Conservation (phyloP, 1,139 yeast species). For the Martiniozyma asiatica region DNA sequence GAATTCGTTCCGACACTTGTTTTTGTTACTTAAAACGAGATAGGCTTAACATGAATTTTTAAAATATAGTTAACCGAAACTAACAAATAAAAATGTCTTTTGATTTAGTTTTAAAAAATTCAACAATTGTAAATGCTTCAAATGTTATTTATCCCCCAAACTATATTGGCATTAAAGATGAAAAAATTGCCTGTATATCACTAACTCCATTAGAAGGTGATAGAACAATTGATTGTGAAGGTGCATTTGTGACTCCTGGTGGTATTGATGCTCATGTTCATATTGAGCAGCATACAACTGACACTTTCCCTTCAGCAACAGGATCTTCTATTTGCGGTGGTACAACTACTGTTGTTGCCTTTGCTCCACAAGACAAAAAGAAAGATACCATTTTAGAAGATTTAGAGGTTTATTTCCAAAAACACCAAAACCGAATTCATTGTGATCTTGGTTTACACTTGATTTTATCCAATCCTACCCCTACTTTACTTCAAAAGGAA, state of each 20-base stretch:
- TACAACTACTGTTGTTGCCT: constrained; percentile 32
- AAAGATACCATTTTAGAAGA: constrained; percentile 19
- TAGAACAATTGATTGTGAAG: constrained; percentile 32
- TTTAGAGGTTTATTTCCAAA: constrained; percentile 24
- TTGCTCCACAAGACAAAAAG: constrained; percentile 30
- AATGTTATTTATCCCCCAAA: constrained; percentile 25
- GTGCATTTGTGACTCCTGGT: constrained; percentile 34
- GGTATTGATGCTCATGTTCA: constrained; percentile 45
- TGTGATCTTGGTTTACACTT: constrained; percentile 37
- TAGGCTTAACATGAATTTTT: too few species aligned
- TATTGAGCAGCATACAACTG: constrained; percentile 30
- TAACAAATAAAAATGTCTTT: constrained; percentile 2
- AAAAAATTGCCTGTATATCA: constrained; percentile 28
- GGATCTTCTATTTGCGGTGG: constrained; percentile 49
- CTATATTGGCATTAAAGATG: constrained; percentile 29
- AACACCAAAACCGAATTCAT: too few species aligned
- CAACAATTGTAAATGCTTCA: constrained; percentile 27
- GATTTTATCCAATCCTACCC: constrained; percentile 23
- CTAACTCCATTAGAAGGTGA: constrained; percentile 23
- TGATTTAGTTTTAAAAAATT: constrained; percentile 26
- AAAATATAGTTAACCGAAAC: background rate
- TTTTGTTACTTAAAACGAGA: too few species aligned
- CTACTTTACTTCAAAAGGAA: constrained; percentile 20
- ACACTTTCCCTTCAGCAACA: constrained; percentile 49
- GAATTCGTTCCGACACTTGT: too few species aligned